Base-by-base conservation (phyloP, 1,139 yeast genomes). In the Diutina sp. region DNA sequence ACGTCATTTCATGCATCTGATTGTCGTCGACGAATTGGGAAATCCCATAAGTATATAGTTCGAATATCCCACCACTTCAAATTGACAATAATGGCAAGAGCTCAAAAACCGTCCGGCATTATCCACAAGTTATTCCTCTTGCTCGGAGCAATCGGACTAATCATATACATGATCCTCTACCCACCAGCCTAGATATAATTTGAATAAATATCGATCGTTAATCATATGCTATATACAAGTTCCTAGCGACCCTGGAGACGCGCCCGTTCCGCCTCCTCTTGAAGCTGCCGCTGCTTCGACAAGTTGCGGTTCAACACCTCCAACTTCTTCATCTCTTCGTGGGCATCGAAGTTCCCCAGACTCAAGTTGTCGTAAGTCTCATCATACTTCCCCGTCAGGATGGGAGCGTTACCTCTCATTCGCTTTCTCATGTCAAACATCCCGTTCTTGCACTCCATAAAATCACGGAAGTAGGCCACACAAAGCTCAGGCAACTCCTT, bases 401-500 rank as follows among this genome's bases (percentile, higher is more conserved):
- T 71, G 0, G 98, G 91, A 0, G 95, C 99, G 66, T 93, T 93
- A 8, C 99, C 99, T 66, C 89, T 79, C 74, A 93, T 88, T 62
- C 99, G 79, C 68, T 90, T 91, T 6, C 93, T 73, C 95, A 90
- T 90, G 65, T 90, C 97, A 58, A 88, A 84, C 65, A 83, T 81
- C 16, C 96, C 96, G 64, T 83, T 79, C 60, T 85, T 87, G 72
- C 98, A 93, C 60, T 91, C 96, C 77, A 90, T 75, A 66, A 89
- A 93, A 12, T 96, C 87, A 62, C 83, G 78, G 73, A 91, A 82
- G 64, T 89, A 90, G 38, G 95, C 90, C 55, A 85, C 79, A 66
- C 99, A 93, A 56, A 90, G 78, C 66, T 89, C 96, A 0, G 99
- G 99, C 45, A 93, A 73, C 55, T 87, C 86, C 58, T 78, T 77